phyloP scores from a whole-genome alignment of 441 rosid species.

The Gossypium davidsonii region DNA sequence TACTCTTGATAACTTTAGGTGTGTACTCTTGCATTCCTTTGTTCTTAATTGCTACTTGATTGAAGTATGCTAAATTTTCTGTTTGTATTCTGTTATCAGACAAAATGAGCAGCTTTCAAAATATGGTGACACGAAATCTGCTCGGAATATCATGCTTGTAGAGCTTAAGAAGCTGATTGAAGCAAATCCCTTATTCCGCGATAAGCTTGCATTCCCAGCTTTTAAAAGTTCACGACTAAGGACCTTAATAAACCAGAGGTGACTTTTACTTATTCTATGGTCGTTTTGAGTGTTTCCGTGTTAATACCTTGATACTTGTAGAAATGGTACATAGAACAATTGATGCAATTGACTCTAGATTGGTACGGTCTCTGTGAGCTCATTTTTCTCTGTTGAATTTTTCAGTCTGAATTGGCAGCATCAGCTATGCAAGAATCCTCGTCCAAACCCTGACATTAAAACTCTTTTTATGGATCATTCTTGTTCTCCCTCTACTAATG shows the following conservation, averaged over 20 bases:
- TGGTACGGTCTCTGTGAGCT: not conserved
- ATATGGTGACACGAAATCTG: slow-evolving; percentile 89
- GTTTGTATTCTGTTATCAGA: slow-evolving; percentile 29
- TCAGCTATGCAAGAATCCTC: slow-evolving; percentile 70
- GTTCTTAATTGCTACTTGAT: not conserved
- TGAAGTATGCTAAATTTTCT: not conserved
- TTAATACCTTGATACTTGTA: not conserved
- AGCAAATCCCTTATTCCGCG: slow-evolving; percentile 85
- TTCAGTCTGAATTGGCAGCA: slow-evolving; percentile 74
- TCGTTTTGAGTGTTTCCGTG: not conserved
- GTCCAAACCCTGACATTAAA: slow-evolving; percentile 62
- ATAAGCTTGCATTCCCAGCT: slow-evolving; percentile 66
- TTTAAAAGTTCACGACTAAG: slow-evolving; percentile 72
- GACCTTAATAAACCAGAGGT: slow-evolving; percentile 91
- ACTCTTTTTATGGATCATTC: slow-evolving; percentile 59
- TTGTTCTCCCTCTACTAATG: slow-evolving; percentile 45
- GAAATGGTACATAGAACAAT: not conserved
- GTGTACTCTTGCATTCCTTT: not conserved
- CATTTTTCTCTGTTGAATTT: slow-evolving; percentile 3
- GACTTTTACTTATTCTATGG: slow-evolving; percentile 8
- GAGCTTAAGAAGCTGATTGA: slow-evolving; percentile 85
- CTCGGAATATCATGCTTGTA: slow-evolving; percentile 71
- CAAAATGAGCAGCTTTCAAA: slow-evolving; percentile 90
- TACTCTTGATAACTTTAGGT: slow-evolving; percentile 49
- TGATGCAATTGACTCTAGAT: not conserved